These are phyloP conservation scores for Cucurbita ficifolia DNA, from an alignment of 306 rosid genomes.

Conservation along the genomic window DNA sequence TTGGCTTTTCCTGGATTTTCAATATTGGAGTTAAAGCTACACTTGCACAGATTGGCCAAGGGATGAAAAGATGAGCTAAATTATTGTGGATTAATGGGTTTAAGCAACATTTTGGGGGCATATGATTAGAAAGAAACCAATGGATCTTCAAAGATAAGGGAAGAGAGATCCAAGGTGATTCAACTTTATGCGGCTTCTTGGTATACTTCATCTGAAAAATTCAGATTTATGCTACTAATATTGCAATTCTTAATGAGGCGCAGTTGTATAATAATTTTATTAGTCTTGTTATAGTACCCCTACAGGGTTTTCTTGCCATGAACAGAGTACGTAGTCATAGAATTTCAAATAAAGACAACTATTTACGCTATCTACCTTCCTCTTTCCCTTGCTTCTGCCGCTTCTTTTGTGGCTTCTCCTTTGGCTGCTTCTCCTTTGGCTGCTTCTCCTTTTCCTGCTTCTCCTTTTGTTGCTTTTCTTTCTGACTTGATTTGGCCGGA, in stretches of 20 bases:
- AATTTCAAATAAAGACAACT: not conserved
- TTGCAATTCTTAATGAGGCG: not conserved
- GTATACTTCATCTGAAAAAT: not conserved
- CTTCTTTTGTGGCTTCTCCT: constrained; percentile 2
- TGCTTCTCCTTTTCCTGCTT: not conserved
- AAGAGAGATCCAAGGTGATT: not conserved
- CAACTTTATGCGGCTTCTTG: not conserved
- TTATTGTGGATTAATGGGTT: not conserved
- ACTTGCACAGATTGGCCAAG: not conserved
- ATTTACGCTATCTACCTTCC: constrained; percentile 24
- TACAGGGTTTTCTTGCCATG: not conserved
- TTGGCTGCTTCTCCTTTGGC: not conserved
- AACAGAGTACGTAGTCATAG: not conserved
- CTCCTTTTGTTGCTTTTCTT: constrained; percentile 39
- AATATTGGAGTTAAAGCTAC: not conserved
- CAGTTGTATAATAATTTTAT: not conserved
- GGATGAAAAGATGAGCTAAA: not conserved
- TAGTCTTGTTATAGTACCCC: not conserved
- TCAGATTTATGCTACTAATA: not conserved
- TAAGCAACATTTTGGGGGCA: not conserved
- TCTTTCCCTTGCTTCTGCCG: constrained; percentile 34
- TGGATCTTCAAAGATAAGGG: not conserved
- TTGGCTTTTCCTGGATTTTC: not conserved
- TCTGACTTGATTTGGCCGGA: constrained; percentile 34
- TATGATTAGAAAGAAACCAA: not conserved